Evolutionary conservation across 768 basidiomycete species (phyloP).

Genomic region (Pisolithus sp.): DNA sequence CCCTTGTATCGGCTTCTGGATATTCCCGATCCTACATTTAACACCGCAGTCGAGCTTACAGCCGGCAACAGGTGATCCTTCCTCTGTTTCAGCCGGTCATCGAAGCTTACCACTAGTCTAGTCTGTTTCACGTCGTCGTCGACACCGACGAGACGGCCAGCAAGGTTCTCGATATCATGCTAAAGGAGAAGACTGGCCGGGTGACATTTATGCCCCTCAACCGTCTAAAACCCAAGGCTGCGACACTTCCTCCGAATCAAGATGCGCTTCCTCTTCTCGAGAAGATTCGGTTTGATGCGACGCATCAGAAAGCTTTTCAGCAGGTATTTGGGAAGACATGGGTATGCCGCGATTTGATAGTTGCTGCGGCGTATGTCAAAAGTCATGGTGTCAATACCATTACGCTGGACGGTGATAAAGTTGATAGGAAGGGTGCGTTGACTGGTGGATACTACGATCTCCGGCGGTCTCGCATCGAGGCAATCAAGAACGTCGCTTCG

Average conservation of each 20-base stretch:
- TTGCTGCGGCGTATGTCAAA: slow-evolving; percentile 91
- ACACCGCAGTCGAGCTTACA: slow-evolving; percentile 88
- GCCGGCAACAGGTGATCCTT: slow-evolving; percentile 82
- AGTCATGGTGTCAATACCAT: slow-evolving; percentile 95
- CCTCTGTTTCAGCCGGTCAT: background rate
- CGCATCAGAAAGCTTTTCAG: slow-evolving; percentile 78
- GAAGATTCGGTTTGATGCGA: slow-evolving; percentile 71
- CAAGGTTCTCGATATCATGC: slow-evolving; percentile 88
- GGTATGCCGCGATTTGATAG: slow-evolving; percentile 87
- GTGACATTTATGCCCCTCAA: slow-evolving; percentile 99
- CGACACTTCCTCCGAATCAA: slow-evolving; percentile 56
- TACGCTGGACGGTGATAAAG: slow-evolving; percentile 95
- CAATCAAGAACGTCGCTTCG: slow-evolving; percentile 64
- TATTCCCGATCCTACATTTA: slow-evolving; percentile 81
- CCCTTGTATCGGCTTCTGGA: slow-evolving; percentile 93
- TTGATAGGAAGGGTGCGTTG: slow-evolving; percentile 91
- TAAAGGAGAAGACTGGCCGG: slow-evolving; percentile 87
- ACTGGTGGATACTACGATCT: slow-evolving; percentile 97
- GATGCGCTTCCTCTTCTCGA: slow-evolving; percentile 78
- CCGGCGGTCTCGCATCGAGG: slow-evolving; percentile 84
- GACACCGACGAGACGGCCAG: slow-evolving; percentile 94
- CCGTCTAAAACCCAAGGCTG: slow-evolving; percentile 75
- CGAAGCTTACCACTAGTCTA: slow-evolving; percentile 26
- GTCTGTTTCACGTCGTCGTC: slow-evolving; percentile 95
- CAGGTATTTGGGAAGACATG: slow-evolving; percentile 98